Percentiles rank a stretch among this genome's conserved stretches.
phyloP scores from a whole-genome alignment of 306 rosid genomes.

The Glycine latifolia region DNA sequence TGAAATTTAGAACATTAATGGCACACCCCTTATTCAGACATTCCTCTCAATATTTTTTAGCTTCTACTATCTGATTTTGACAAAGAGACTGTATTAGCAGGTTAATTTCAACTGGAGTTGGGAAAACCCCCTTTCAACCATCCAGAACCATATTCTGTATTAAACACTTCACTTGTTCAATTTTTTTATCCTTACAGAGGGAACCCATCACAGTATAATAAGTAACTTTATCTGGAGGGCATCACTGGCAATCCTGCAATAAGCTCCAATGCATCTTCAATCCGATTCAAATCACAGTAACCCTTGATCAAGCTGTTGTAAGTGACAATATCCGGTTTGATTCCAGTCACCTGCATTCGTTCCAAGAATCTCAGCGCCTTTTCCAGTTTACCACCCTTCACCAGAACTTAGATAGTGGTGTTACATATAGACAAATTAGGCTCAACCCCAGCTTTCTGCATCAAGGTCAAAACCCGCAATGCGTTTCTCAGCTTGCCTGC shows the following conservation, averaged over 20 bases:
- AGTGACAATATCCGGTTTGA: constrained; percentile 70
- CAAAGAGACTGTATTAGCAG: constrained; percentile 76
- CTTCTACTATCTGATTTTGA: constrained; percentile 68
- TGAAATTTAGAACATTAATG: constrained; percentile 80
- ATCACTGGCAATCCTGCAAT: constrained; percentile 76
- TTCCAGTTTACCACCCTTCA: constrained; percentile 62
- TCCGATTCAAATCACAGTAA: constrained; percentile 65
- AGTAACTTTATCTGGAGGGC: constrained; percentile 83
- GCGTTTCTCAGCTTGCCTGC: constrained; percentile 80
- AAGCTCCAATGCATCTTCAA: constrained; percentile 71
- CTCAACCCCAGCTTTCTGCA: constrained; percentile 92
- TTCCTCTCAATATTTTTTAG: constrained; percentile 76
- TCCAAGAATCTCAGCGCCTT: constrained; percentile 73
- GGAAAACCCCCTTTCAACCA: constrained; percentile 75
- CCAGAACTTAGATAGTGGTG: constrained; percentile 79
- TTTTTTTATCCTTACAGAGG: constrained; percentile 72
- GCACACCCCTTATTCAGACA: constrained; percentile 80
- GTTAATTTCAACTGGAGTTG: constrained; percentile 86
- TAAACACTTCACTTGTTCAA: constrained; percentile 64
- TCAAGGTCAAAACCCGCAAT: constrained; percentile 72
- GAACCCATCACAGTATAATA: constrained; percentile 82
- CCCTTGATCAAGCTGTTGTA: constrained; percentile 88
- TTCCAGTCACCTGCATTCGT: constrained; percentile 72
- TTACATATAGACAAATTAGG: constrained; percentile 77
- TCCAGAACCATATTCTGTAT: constrained; percentile 65